Percentiles rank a stretch among this genome's conserved stretches.
phyloP scores from a whole-genome alignment of 257 asterid species.

The Solanum peruvianum region DNA sequence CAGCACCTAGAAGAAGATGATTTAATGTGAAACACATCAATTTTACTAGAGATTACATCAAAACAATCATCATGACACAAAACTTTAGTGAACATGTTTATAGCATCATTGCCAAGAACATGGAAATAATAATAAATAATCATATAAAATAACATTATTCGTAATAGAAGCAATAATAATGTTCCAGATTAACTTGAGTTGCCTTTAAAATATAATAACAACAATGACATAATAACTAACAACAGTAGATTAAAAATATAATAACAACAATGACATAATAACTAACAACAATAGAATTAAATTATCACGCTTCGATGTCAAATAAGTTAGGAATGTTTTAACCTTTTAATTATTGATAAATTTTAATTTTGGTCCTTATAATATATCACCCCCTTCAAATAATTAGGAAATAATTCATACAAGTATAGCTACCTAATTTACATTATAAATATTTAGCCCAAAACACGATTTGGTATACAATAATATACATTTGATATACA shows the following conservation, averaged over 20 bases:
- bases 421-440: not conserved
- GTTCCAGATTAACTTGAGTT: not conserved
- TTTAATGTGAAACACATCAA: not conserved
- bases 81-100: not conserved
- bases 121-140: not conserved
- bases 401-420: not conserved
- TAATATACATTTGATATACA: not conserved
- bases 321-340: not conserved
- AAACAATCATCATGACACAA: not conserved
- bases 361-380: not conserved
- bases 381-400: not conserved
- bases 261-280: not conserved
- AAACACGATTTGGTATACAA: not conserved
- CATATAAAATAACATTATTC: not conserved
- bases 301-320: not conserved
- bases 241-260: not conserved
- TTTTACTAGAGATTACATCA: not conserved
- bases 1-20: not conserved
- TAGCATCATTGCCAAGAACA: not conserved
- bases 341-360: not conserved
- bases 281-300: not conserved
- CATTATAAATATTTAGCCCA: not conserved
- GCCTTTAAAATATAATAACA: not conserved
- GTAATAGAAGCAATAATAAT: not conserved
- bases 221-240: not conserved